A percentile compares a stretch with the other conserved stretches of the same genome.
Evolutionary conservation across 1,284 basidiomycete species (phyloP).

Genomic region (Rhodotorula sp.): DNA sequence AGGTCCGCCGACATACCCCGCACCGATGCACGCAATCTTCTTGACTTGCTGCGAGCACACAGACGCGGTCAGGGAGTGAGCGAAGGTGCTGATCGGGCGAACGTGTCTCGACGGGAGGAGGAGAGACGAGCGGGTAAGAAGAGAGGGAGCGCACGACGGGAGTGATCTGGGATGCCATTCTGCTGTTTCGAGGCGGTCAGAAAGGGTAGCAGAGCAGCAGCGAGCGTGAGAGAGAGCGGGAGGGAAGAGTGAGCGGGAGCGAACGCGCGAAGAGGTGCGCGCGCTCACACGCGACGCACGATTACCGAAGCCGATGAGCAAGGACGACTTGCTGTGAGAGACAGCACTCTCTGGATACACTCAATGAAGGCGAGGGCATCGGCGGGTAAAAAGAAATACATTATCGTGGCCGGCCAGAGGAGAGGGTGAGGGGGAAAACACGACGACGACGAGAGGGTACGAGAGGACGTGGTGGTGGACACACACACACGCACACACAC

Average conservation of each 20-base stretch:
- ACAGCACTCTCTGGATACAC: too few species aligned
- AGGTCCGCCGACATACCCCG: constrained; percentile 76
- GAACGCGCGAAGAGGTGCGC: constrained; percentile 1
- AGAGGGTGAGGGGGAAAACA: too few species aligned
- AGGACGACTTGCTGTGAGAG: too few species aligned
- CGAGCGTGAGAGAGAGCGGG: not conserved
- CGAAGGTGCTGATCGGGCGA: not conserved
- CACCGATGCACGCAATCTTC: constrained; percentile 64
- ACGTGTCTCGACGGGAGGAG: not conserved
- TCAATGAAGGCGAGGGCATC: too few species aligned
- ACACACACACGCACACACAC: too few species aligned
- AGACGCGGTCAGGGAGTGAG: not conserved
- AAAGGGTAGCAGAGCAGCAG: not conserved
- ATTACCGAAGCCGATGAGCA: too few species aligned
- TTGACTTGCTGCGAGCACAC: constrained; percentile 37
- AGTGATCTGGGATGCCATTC: constrained; percentile 30
- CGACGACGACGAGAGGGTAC: too few species aligned
- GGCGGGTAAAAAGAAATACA: too few species aligned
- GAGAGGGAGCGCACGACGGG: constrained; percentile 33
- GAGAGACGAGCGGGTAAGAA: not conserved
- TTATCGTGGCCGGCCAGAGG: too few species aligned
- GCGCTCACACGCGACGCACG: too few species aligned
- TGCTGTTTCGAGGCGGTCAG: not conserved
- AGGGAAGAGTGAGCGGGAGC: not conserved
- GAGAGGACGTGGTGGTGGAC: too few species aligned